These are phyloP conservation scores for Populus hybrid DNA, from an alignment of 441 rosid species.

Conservation along the genomic window DNA sequence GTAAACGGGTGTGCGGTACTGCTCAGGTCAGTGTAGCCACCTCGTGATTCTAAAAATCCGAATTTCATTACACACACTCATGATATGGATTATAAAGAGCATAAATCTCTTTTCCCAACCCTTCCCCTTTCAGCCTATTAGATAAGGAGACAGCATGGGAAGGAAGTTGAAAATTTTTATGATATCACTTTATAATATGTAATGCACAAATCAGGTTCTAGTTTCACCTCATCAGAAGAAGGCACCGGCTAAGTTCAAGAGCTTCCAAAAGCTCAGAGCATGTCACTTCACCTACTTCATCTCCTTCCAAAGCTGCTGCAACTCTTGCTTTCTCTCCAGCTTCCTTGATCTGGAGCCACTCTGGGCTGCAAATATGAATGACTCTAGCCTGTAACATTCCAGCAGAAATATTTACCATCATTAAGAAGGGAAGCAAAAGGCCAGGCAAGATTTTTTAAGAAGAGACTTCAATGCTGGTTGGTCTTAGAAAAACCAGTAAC, in stretches of 20 bases:
- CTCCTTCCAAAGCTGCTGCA: slow-evolving; percentile 69
- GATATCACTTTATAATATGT: background rate
- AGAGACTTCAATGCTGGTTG: background rate
- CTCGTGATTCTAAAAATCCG: background rate
- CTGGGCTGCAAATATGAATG: slow-evolving; percentile 81
- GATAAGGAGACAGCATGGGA: background rate
- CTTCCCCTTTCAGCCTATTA: background rate
- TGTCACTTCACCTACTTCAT: slow-evolving; percentile 87
- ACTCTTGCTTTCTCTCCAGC: slow-evolving; percentile 93
- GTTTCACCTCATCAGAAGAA: slow-evolving; percentile 87
- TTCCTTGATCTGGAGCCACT: slow-evolving; percentile 90
- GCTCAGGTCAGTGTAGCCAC: background rate
- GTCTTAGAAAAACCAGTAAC: slow-evolving; percentile 12
- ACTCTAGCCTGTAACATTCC: slow-evolving; percentile 71
- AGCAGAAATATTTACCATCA: background rate
- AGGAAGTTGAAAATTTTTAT: background rate
- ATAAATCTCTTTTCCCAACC: background rate
- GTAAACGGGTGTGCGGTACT: too few species aligned
- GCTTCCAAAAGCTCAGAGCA: slow-evolving; percentile 99
- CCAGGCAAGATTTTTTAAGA: background rate
- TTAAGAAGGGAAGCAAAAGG: background rate
- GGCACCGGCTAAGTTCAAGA: slow-evolving; percentile 98
- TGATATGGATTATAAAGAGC: background rate
- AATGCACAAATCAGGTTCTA: slow-evolving; percentile 9
- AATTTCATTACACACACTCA: background rate